Base-by-base conservation (phyloP, 805 yeast species). In the Wickerhamomyces bisporus region DNA sequence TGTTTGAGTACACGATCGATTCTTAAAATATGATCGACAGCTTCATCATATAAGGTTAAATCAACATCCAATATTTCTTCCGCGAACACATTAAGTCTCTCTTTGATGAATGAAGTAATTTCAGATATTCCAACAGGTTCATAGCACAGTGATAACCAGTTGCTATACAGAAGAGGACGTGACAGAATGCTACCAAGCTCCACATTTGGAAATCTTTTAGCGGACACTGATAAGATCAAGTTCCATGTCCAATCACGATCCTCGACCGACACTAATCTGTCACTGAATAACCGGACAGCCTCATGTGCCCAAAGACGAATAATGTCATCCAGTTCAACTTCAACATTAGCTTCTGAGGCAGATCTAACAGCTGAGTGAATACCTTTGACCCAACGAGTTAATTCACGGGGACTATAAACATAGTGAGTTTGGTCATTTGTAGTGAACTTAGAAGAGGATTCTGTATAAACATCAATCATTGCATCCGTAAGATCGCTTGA, bases 351-450 rank as follows among this genome's bases (percentile, higher is more conserved):
- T 50, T 58, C 24, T 73, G 49, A 27, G 12, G 37, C 40, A 2
- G 47, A 40, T 4, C 38, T 8, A 4, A 43, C n/a, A 0, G 79
- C 76, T 26, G 71, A 73, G 32, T 75, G 68, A 1, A 89, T 58
- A n/a, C 96, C 95, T 41, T 83, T 70, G 2, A 77, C 67, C 94
- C 95, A 86, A 40, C 98, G 65, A 0, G 97, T 87, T 12, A 89
- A 67, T 55, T 89, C 98, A 57, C 98, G 77, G 0, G 98, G 98
- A 17, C 94, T 81, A 53, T 81, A 83, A 1, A 86, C 64, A 50
- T 87, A 86, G 52, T 85, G 91, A 1, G 74, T 62, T 23, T 69
- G 75, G 0, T 48, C 42, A 0, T 41, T 40, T 0, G 61, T 36
- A 0, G 66, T 57, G 47, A 84, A 77, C 2, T 50, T 42, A 0